Base-by-base conservation (phyloP, 2,329 filamentous ascomycete genomes). In the Nothophoma quercina region DNA sequence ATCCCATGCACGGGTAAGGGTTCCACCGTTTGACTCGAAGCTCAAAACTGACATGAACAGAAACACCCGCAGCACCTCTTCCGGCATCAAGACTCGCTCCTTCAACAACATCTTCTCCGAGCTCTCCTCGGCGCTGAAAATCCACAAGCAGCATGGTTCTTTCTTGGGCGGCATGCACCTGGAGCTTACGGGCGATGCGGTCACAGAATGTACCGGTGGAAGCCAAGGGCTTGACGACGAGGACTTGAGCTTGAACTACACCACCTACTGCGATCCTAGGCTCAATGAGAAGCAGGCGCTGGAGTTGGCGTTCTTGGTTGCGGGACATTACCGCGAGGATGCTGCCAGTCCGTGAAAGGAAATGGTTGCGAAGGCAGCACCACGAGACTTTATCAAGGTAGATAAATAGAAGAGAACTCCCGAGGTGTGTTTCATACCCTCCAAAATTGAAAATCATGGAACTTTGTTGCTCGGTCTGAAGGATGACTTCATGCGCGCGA, bases 281-380 rank as follows among this genome's bases (percentile, higher is more conserved):
- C 78, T 99, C 62, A 99, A 99, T 70, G 95, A 98, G 82, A 97
- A 98, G 79, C 95, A 99, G 79, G 93, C 95, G 1, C 82, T 99
- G 12, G 95, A 99, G 79, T 76, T 98, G 72, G 93, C 95, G 0
- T 99, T 99, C 74, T 77, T 98, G 67, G 88, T 99, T 39, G 95
- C 95, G 0, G 91, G 91, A 5, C 90, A 93, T 68, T 95, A 86
- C 67, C 76, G 84, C 10, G 79, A 81, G 35, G 77, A 80, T 40
- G 62, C 50, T 12, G 50, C 32, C 2, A 41, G 49, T 10, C 19
- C 25, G 13, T 52, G 28, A 23, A 32, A 8, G 18, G n/a, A n/a
- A n/a, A n/a, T n/a, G n/a, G n/a, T n/a, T n/a, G n/a, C n/a, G n/a
- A n/a, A n/a, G n/a, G n/a, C n/a, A 32, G 9, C 26, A 28, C 3